Base-by-base conservation (phyloP, 306 rosid genomes). In the Corylus americana region DNA sequence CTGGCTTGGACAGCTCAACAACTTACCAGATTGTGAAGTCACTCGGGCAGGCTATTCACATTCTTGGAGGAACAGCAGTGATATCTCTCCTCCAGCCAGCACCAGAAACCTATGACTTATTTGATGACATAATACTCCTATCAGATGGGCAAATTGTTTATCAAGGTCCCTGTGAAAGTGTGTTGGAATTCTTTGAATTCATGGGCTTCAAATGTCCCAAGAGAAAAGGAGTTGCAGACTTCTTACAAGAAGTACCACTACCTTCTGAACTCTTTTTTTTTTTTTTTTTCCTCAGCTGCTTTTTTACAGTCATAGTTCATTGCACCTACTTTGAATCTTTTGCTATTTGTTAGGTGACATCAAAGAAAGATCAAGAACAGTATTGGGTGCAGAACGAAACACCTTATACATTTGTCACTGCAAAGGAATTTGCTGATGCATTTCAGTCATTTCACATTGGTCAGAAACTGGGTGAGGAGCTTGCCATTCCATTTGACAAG, bases 61-160 rank as follows among this genome's bases (percentile, higher is more conserved):
- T 87, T 64, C 85, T 87, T 71, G 70, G 79, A 59, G 87, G 85
- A 81, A 83, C 88, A 50, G 85, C 88, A 11, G 31, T 84, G 6
- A 84, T 87, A 71, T 87, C 90, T 77, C 90, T 87, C 67, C 85
- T 87, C 51, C 90, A 87, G 73, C 90, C 90, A 18, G 86, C 86
- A 13, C 88, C 88, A 0, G 90, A 87, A 78, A 84, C 88, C 31
- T 87, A 82, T 25, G 85, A 84, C 53, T 84, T 87, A 2, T 84
- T 84, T 14, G 90, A 87, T 62, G 90, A 84, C 70, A 70, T 87
- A 50, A 82, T 84, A 45, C 83, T 84, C 61, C 83, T 87, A 42
- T 84, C 90, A 13, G 88, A 84, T 53, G 90, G 86, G 1, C 79
- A 75, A 53, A 79, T 87, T 29, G 88, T 87, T 72, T 87, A 84